phyloP scores from a whole-genome alignment of 2,329 filamentous ascomycete genomes.

The Pyrenophora graminea region DNA sequence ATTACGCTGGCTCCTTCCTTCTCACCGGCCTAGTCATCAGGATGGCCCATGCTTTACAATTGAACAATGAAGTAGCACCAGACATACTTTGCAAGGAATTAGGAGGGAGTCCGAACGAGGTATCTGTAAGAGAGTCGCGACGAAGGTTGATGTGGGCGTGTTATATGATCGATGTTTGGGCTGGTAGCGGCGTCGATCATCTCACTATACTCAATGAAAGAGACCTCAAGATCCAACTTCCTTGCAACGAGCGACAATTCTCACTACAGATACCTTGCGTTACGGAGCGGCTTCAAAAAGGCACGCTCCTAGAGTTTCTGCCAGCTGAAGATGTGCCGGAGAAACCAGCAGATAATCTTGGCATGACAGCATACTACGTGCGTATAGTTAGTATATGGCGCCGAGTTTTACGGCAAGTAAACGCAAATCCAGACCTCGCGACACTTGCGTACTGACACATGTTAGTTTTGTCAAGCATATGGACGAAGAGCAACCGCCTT shows the following conservation, averaged over 20 bases:
- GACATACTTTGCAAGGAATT: slow-evolving; percentile 36
- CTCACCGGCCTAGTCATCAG: slow-evolving; percentile 39
- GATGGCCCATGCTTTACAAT: slow-evolving; percentile 40
- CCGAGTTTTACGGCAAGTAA: slow-evolving; percentile 32
- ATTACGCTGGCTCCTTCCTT: slow-evolving; percentile 39
- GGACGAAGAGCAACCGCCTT: slow-evolving; percentile 39
- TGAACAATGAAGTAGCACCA: slow-evolving; percentile 37
- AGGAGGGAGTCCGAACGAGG: slow-evolving; percentile 32
- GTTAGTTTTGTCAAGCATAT: slow-evolving; percentile 38
- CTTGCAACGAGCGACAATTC: slow-evolving; percentile 41
- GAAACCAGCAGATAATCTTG: slow-evolving; percentile 37
- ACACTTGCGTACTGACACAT: not conserved
- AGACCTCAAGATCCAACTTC: slow-evolving; percentile 40
- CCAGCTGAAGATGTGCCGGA: slow-evolving; percentile 31
- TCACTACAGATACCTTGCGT: slow-evolving; percentile 37
- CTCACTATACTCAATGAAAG: slow-evolving; percentile 40
- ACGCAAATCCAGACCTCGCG: not conserved
- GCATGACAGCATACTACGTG: slow-evolving; percentile 40
- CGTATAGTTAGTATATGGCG: slow-evolving; percentile 41
- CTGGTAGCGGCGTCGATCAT: slow-evolving; percentile 40
- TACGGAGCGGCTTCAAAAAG: slow-evolving; percentile 34
- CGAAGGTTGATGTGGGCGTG: slow-evolving; percentile 43
- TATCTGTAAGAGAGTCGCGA: slow-evolving; percentile 35
- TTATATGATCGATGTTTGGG: slow-evolving; percentile 44
- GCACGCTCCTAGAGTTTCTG: slow-evolving; percentile 32